Base-by-base conservation (phyloP, 257 asterid genomes). In the Schizonepeta tenuifolia region DNA sequence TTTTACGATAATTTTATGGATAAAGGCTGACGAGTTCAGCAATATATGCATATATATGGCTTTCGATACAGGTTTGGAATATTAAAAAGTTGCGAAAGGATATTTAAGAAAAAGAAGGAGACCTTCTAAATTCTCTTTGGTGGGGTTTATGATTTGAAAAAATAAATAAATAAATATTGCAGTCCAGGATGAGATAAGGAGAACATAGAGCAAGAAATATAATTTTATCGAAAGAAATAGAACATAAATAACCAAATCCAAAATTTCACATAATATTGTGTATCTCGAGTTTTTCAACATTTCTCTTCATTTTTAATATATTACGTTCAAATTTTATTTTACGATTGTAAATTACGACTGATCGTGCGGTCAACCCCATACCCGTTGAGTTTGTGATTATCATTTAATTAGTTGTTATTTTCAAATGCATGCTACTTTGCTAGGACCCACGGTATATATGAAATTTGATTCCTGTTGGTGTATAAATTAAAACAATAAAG, bases 21-120 rank as follows among this genome's bases (percentile, higher is more conserved):
- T 62, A 55, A 55, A 46, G 49, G 64, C 35, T 53, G 38, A 43
- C n/a, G 6, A 65, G 6, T 65, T 64, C 1, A 24, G 18, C 22
- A 21, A 21, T 44, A 60, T 44, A 47, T 47, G n/a, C 11, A 8
- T 36, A 51, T 3, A 17, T 31, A 43, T 80, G 78, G 64, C 85
- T 78, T 80, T 84, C 68, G 53, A 49, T 75, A 57, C 66, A 44
- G 75, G 84, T 74, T 79, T 71, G 58, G 78, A 82, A 84, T 71
- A 77, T 66, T 50, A 41, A 76, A 81, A 81, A 78, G 76, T 43
- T 43, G 12, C 44, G 72, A 78, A 54, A 60, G 68, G 47, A 49
- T 67, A 43, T 43, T 33, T 57, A 38, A 14, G 44, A 62, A 72
- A 57, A 67, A 41, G 59, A 69, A 77, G 14, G 65, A 71, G 75